These are phyloP conservation scores for Pseudonitzschia delicatissima DNA, from an alignment of 108 stramenopile genomes.

Conservation along the genomic window DNA sequence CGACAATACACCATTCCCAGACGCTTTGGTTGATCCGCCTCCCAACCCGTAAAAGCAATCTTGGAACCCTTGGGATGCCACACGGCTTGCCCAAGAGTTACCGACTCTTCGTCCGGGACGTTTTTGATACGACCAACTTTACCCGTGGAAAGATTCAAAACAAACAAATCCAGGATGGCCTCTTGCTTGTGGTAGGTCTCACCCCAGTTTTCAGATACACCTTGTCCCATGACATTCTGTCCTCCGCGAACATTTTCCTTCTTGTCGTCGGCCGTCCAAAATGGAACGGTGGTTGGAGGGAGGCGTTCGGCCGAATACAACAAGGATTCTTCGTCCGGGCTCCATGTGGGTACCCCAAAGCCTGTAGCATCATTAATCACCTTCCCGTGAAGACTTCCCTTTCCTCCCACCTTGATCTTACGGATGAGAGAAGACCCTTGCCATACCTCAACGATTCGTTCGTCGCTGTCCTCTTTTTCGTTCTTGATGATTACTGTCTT, in stretches of 20 bases:
- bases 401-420: constrained; percentile 37
- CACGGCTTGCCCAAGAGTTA: constrained; percentile 55
- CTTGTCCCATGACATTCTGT: constrained; percentile 61
- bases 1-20: constrained; percentile 74
- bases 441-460: constrained; percentile 69
- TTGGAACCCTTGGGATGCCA: constrained; percentile 49
- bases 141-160: constrained; percentile 53
- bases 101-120: constrained; percentile 40
- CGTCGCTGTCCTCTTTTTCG: constrained; percentile 24
- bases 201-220: constrained; percentile 73
- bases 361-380: constrained; percentile 58
- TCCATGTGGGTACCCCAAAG: constrained; percentile 69
- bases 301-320: constrained; percentile 69
- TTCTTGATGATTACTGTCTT: constrained; percentile 55
- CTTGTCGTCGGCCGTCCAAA: constrained; percentile 18
- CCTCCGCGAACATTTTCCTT: constrained; percentile 35
- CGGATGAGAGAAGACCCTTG: constrained; percentile 36
- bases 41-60: constrained; percentile 75
- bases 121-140: constrained; percentile 52
- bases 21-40: constrained; percentile 76
- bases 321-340: constrained; percentile 50
- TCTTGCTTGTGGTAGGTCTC: constrained; percentile 57
- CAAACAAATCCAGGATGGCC: constrained; percentile 56
- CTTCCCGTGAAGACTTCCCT: constrained; percentile 50
- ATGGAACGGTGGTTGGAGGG: constrained; percentile 41